Evolutionary conservation across 1,139 yeast genomes (phyloP).

Genomic region (Arxiozyma telluris): DNA sequence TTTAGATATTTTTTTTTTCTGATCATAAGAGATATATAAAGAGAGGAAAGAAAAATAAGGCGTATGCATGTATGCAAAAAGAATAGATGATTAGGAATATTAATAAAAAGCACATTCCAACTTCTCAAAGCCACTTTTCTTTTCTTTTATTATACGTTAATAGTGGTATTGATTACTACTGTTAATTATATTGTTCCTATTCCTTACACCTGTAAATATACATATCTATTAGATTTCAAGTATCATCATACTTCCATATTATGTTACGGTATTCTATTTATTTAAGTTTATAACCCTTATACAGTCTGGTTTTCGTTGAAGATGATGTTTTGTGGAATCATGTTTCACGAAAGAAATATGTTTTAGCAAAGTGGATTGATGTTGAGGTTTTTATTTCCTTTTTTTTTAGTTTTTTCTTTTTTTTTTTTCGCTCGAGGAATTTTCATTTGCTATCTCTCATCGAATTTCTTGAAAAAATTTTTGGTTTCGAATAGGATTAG

Average conservation of each 20-base stretch:
- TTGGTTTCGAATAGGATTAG: neutral
- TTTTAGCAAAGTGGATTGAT: too few relatives aligned
- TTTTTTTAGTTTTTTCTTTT: too few relatives aligned
- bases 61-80: neutral
- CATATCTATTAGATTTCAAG: too few relatives aligned
- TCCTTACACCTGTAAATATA: neutral
- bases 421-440: neutral
- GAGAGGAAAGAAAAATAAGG: neutral
- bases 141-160: neutral
- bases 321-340: too few relatives aligned
- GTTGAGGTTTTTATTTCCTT: too few relatives aligned
- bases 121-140: neutral
- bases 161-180: neutral
- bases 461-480: neutral
- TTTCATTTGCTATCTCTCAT: neutral
- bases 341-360: neutral
- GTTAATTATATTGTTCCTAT: too few relatives aligned
- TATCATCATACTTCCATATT: too few relatives aligned
- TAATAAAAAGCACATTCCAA: neutral
- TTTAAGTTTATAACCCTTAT: neutral
- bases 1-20: too few relatives aligned
- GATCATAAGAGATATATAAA: neutral
- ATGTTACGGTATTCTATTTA: too few relatives aligned
- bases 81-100: neutral
- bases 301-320: too few relatives aligned